Evolutionary conservation across 2,329 filamentous ascomycete species (phyloP).

Genomic region (Fusarium anguioides): DNA sequence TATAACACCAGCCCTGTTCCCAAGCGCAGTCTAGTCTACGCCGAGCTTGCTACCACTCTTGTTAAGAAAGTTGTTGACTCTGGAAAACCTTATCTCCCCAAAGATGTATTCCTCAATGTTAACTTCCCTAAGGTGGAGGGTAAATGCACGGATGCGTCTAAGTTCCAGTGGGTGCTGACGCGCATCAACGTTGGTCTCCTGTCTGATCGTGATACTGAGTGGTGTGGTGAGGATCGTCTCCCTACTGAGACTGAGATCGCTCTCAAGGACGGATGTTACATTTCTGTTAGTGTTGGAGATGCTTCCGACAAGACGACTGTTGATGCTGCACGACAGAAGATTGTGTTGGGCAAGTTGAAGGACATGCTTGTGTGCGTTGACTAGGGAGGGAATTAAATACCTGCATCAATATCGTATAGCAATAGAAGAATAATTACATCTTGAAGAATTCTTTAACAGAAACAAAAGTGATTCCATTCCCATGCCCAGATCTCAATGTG

Average conservation of each 20-base stretch:
- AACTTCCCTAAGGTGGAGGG: conserved; percentile 70
- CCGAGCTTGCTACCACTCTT: conserved; percentile 68
- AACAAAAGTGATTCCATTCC: background rate
- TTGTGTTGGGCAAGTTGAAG: conserved; percentile 49
- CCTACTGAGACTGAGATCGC: conserved; percentile 69
- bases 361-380: conserved; percentile 47
- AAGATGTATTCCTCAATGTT: conserved; percentile 72
- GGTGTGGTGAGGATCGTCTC: conserved; percentile 65
- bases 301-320: conserved; percentile 69
- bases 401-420: background rate
- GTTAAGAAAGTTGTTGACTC: conserved; percentile 65
- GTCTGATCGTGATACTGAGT: conserved; percentile 64
- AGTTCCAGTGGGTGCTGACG: conserved; percentile 73
- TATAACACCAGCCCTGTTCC: conserved; percentile 67
- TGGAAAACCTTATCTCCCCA: conserved; percentile 72
- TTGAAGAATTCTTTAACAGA: background rate
- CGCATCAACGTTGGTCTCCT: conserved; percentile 69
- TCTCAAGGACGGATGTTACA: conserved; percentile 64
- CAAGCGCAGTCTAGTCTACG: conserved; percentile 68
- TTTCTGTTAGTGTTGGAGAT: conserved; percentile 71
- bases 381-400: background rate
- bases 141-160: conserved; percentile 60
- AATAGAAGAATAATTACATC: no score
- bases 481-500: background rate
- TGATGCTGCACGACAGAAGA: conserved; percentile 46